These are phyloP conservation scores for Trypanosoma congolense DNA, from an alignment of 208 protist genomes.

Conservation along the genomic window DNA sequence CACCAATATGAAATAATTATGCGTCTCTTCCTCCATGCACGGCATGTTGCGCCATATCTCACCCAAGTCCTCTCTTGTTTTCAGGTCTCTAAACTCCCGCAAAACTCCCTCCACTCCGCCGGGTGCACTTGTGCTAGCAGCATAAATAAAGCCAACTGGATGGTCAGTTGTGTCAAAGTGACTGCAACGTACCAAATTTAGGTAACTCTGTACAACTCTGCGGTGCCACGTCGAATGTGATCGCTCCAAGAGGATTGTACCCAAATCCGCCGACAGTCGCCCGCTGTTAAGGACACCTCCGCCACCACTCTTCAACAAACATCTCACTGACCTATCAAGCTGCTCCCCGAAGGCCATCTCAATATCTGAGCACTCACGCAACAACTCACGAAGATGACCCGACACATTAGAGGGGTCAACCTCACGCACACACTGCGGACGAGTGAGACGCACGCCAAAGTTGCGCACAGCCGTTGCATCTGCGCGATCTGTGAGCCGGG, in stretches of 20 bases:
- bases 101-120: conserved; percentile 52
- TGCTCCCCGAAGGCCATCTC: conserved; percentile 77
- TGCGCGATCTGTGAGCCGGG: conserved; percentile 45
- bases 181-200: conserved; percentile 58
- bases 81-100: conserved; percentile 39
- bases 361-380: conserved; percentile 36
- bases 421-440: conserved; percentile 56
- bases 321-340: conserved; percentile 43
- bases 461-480: conserved; percentile 30
- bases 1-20: conserved; percentile 66
- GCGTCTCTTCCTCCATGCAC: conserved; percentile 66
- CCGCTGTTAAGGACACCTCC: conserved; percentile 9
- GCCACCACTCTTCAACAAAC: conserved; percentile 29
- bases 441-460: conserved; percentile 72
- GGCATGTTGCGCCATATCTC: conserved; percentile 42
- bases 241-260: conserved; percentile 53
- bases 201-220: conserved; percentile 45
- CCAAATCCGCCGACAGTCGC: conserved; percentile 2
- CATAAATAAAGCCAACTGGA: conserved; percentile 66
- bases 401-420: conserved; percentile 18
- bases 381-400: conserved; percentile 30
- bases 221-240: conserved; percentile 52
- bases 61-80: conserved; percentile 12
- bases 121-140: conserved; percentile 45
- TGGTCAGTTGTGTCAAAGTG: conserved; percentile 77